Conservation (phyloP, 352 stramenopile species). For the Phytophthora parvispora region DNA sequence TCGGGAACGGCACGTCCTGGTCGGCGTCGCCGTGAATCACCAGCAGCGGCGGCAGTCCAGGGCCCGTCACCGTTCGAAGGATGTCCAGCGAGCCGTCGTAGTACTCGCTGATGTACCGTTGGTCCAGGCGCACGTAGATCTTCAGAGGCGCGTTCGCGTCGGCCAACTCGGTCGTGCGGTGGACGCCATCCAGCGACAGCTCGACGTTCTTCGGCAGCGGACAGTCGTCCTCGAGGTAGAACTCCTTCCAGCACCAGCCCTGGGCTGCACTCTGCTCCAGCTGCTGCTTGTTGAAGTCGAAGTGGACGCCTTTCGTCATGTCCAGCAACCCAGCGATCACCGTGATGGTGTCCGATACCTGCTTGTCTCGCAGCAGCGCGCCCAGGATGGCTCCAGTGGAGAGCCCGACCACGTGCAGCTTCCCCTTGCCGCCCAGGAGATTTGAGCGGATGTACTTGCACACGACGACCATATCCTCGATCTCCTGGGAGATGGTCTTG, state of each 20-base stretch:
- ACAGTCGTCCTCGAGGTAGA: conserved; percentile 64
- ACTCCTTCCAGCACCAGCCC: conserved; percentile 78
- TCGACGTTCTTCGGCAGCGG: conserved; percentile 44
- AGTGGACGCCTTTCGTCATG: conserved; percentile 52
- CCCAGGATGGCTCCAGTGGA: conserved; percentile 81
- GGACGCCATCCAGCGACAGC: conserved; percentile 54
- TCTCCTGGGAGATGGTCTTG: conserved; percentile 70
- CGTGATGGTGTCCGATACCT: conserved; percentile 58
- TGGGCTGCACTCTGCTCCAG: conserved; percentile 44
- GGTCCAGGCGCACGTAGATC: conserved; percentile 61
- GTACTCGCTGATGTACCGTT: conserved; percentile 68
- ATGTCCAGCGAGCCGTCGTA: conserved; percentile 59
- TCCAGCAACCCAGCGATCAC: conserved; percentile 72
- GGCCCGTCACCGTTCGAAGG: conserved; percentile 27
- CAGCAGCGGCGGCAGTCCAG: conserved; percentile 47
- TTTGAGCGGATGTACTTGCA: conserved; percentile 50
- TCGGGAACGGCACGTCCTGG: conserved; percentile 59
- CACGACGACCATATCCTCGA: conserved; percentile 63
- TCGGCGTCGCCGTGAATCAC: conserved; percentile 79
- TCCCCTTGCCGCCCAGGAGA: conserved; percentile 38
- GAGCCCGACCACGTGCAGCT: conserved; percentile 72
- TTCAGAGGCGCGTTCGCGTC: conserved; percentile 44
- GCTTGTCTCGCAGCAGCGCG: conserved; percentile 57
- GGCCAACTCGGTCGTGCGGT: conserved; percentile 15
- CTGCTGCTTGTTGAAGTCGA: conserved; percentile 69